Conservation (phyloP, 2,329 filamentous ascomycete genomes). For the Colletotrichum spaethianum region DNA sequence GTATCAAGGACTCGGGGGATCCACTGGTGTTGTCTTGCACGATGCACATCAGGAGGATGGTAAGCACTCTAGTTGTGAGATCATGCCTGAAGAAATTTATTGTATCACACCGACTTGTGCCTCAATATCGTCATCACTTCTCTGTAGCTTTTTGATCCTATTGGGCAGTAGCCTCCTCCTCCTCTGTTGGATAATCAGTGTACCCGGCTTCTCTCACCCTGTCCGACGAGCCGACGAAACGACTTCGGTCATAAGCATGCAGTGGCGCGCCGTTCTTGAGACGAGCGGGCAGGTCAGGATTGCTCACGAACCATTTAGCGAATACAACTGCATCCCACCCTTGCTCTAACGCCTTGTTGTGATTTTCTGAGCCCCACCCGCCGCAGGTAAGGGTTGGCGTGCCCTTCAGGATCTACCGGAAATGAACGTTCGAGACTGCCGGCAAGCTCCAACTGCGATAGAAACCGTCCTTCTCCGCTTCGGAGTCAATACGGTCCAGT, state of each 20-base stretch:
- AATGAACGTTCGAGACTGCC: conserved; percentile 47
- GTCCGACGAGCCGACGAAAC: conserved; percentile 51
- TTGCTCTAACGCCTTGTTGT: conserved; percentile 46
- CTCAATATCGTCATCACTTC: not conserved
- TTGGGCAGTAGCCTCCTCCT: conserved; percentile 15
- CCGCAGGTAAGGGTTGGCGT: conserved; percentile 47
- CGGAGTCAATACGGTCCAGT: conserved; percentile 57
- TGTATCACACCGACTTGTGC: not conserved
- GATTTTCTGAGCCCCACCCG: conserved; percentile 47
- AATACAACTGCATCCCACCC: conserved; percentile 56
- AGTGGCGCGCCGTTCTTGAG: conserved; percentile 55
- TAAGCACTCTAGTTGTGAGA: not conserved
- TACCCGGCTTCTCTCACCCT: conserved; percentile 50
- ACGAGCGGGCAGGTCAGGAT: conserved; percentile 60
- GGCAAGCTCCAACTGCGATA: conserved; percentile 50
- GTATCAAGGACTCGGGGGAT: not conserved
- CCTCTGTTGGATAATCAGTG: conserved; percentile 49
- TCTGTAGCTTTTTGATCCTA: not conserved
- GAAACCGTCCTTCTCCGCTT: conserved; percentile 55
- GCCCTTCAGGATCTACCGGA: conserved; percentile 47
- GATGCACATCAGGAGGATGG: not conserved
- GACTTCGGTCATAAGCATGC: conserved; percentile 55
- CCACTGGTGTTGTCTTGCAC: not conserved
- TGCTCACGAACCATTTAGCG: conserved; percentile 60
- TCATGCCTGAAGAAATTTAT: not conserved